Evolutionary conservation across 768 basidiomycete genomes (phyloP).

Genomic region (Mrakia blollopis): DNA sequence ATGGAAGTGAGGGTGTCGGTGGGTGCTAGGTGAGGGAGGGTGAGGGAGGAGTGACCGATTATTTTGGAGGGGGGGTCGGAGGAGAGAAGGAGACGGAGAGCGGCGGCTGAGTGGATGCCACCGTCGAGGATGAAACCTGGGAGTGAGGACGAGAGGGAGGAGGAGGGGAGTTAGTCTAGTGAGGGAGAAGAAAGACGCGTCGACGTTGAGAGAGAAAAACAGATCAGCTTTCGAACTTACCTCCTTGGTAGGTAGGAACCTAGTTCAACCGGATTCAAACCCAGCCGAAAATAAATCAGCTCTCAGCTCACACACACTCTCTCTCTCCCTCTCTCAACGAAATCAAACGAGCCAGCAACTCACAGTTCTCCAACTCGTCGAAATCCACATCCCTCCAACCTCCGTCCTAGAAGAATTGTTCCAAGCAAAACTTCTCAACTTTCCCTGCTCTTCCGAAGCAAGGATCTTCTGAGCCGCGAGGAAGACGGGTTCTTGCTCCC

Average conservation of each 20-base stretch:
- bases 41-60: slow-evolving; percentile 62
- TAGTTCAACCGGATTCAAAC: too few species aligned
- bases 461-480: slow-evolving; percentile 43
- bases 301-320: slow-evolving; percentile 46
- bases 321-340: background rate
- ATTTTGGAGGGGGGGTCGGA: slow-evolving; percentile 57
- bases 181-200: background rate
- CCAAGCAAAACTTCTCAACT: slow-evolving; percentile 63
- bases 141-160: background rate
- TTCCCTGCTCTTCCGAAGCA: slow-evolving; percentile 62
- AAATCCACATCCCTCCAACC: slow-evolving; percentile 66
- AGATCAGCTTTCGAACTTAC: too few species aligned
- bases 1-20: slow-evolving; percentile 61
- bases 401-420: slow-evolving; percentile 55
- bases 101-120: slow-evolving; percentile 40
- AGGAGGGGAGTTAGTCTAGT: background rate
- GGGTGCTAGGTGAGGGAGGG: slow-evolving; percentile 66
- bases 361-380: slow-evolving; percentile 74
- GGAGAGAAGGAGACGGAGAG: slow-evolving; percentile 48
- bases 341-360: background rate
- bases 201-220: background rate
- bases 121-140: slow-evolving; percentile 59
- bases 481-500: slow-evolving; percentile 38
- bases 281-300: slow-evolving; percentile 43
- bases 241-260: slow-evolving; percentile 63